A percentile compares a stretch with the other conserved stretches of the same genome.
These are phyloP conservation scores for Pythium aristosporum DNA, from an alignment of 352 stramenopile species.

Conservation along the genomic window DNA sequence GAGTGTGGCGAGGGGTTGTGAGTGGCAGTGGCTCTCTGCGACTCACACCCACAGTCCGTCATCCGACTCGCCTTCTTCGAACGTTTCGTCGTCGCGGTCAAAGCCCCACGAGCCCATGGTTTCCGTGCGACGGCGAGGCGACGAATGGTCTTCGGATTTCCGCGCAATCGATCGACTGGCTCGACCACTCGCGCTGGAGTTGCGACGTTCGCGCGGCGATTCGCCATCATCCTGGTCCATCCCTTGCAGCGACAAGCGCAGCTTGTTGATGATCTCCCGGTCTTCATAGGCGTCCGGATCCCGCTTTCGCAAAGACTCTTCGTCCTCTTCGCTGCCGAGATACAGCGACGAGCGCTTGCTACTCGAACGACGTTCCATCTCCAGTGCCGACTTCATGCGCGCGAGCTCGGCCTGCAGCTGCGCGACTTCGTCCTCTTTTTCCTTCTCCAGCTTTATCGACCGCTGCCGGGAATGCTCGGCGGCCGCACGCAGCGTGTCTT, in stretches of 20 bases:
- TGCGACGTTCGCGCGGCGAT: constrained; percentile 4
- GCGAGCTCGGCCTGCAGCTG: constrained; percentile 49
- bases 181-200: constrained; percentile 5
- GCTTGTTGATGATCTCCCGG: constrained; percentile 24
- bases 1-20: not conserved
- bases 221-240: constrained; percentile 11
- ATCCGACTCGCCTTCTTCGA: constrained; percentile 41
- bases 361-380: constrained; percentile 43
- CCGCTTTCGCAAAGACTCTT: not conserved
- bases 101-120: constrained; percentile 22
- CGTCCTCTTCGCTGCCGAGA: constrained; percentile 28
- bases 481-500: constrained; percentile 44
- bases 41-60: constrained; percentile 58
- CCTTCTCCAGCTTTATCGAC: constrained; percentile 58
- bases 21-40: too few relatives aligned
- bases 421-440: constrained; percentile 53
- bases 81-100: constrained; percentile 25
- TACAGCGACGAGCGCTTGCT: constrained; percentile 36
- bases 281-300: constrained; percentile 22
- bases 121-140: constrained; percentile 5
- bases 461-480: constrained; percentile 49
- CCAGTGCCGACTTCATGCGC: constrained; percentile 50
- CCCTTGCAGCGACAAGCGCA: constrained; percentile 24
- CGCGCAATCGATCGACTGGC: constrained; percentile 1
- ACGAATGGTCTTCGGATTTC: constrained; percentile 20